phyloP scores from a whole-genome alignment of 352 stramenopile species.

The Thraustochytrium striatum region DNA sequence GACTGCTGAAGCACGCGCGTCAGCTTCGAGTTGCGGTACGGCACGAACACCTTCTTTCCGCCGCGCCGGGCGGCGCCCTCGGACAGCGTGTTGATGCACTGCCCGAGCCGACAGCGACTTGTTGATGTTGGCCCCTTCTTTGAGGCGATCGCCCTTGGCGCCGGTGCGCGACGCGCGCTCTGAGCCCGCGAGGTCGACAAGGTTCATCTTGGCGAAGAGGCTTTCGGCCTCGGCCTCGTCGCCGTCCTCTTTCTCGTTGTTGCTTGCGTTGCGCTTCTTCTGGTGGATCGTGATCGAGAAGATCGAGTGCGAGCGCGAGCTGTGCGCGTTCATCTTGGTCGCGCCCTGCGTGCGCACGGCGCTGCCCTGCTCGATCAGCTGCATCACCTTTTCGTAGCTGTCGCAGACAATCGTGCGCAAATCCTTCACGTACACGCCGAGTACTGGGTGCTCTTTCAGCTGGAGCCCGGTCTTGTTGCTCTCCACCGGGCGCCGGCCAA shows the following conservation, averaged over 20 bases:
- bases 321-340: conserved; percentile 78
- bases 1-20: conserved; percentile 58
- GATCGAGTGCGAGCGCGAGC: conserved; percentile 74
- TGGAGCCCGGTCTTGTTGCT: conserved; percentile 70
- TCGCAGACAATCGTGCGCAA: conserved; percentile 73
- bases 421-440: conserved; percentile 85
- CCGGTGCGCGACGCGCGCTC: conserved; percentile 80
- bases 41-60: conserved; percentile 37
- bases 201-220: conserved; percentile 65
- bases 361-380: conserved; percentile 59
- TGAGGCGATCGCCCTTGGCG: conserved; percentile 72
- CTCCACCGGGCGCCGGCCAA: conserved; percentile 78
- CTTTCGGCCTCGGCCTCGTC: conserved; percentile 17
- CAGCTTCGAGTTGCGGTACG: conserved; percentile 60
- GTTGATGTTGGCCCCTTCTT: conserved; percentile 87
- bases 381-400: conserved; percentile 54
- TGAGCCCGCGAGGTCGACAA: conserved; percentile 83
- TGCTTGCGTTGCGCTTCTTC: conserved; percentile 44
- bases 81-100: conserved; percentile 84
- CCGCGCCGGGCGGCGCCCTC: not conserved
- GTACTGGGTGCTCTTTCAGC: conserved; percentile 80
- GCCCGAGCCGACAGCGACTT: conserved; percentile 78
- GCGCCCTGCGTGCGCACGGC: conserved; percentile 69
- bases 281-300: conserved; percentile 74
- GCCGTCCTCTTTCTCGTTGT: not conserved